phyloP scores from a whole-genome alignment of 2,329 filamentous ascomycete species.

The Fusarium udum region DNA sequence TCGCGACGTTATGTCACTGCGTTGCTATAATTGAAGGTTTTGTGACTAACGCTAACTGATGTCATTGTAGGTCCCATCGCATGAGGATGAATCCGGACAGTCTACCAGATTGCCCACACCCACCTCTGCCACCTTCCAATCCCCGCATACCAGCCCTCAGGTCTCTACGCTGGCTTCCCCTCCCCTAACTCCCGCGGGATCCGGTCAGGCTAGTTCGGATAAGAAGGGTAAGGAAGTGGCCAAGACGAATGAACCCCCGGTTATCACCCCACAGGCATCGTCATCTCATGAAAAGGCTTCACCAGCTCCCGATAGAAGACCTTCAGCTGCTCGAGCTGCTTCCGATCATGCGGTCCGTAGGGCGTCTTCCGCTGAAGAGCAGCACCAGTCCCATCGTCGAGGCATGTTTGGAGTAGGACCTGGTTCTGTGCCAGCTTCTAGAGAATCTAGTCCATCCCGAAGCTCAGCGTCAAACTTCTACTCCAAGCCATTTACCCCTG shows the following conservation, averaged over 20 bases:
- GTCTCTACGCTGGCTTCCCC: constrained; percentile 83
- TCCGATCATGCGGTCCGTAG: constrained; percentile 56
- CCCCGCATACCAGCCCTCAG: constrained; percentile 73
- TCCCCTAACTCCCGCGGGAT: constrained; percentile 86
- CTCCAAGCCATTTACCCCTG: constrained; percentile 79
- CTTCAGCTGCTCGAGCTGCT: constrained; percentile 53
- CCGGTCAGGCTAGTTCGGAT: constrained; percentile 54
- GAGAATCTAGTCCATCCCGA: constrained; percentile 73
- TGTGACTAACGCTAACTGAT: constrained; percentile 43
- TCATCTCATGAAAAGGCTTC: constrained; percentile 62
- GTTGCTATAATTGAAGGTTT: constrained; percentile 17
- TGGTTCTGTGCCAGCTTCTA: constrained; percentile 65
- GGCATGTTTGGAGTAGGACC: constrained; percentile 64
- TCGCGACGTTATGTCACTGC: background rate
- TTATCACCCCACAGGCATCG: constrained; percentile 76
- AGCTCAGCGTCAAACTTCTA: constrained; percentile 70
- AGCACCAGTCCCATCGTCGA: constrained; percentile 58
- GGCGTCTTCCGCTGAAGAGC: constrained; percentile 53
- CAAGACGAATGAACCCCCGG: constrained; percentile 53
- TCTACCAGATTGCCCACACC: constrained; percentile 72
- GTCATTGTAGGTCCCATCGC: constrained; percentile 63
- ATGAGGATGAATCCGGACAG: constrained; percentile 67
- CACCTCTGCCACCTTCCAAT: constrained; percentile 70
- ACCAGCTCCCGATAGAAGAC: constrained; percentile 53
- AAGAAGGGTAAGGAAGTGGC: constrained; percentile 49